Evolutionary conservation across 2,329 filamentous ascomycete genomes (phyloP).

Genomic region (Lasiodiplodia theobromae): DNA sequence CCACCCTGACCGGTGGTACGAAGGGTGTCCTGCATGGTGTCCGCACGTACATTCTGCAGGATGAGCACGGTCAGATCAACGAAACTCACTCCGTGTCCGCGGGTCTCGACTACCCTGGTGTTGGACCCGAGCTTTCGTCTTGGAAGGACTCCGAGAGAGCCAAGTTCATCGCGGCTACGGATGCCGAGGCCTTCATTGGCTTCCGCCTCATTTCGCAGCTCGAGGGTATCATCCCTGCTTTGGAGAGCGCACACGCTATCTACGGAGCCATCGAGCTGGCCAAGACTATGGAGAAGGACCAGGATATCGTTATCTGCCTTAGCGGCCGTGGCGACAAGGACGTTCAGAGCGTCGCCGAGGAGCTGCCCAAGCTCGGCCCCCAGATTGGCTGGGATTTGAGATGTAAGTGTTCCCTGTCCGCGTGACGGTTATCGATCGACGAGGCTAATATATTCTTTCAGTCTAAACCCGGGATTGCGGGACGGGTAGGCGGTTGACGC

Average conservation of each 20-base stretch:
- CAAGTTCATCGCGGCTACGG: conserved; percentile 88
- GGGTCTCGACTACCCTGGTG: conserved; percentile 95
- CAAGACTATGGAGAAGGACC: conserved; percentile 86
- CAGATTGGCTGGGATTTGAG: conserved; percentile 78
- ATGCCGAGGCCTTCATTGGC: conserved; percentile 85
- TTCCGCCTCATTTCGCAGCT: conserved; percentile 85
- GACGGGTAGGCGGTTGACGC: not conserved
- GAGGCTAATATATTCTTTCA: conserved; percentile 1
- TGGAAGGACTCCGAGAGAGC: conserved; percentile 94
- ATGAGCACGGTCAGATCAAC: conserved; percentile 88
- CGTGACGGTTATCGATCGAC: not conserved
- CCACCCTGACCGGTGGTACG: conserved; percentile 83
- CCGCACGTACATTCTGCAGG: conserved; percentile 92
- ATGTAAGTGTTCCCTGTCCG: conserved; percentile 47
- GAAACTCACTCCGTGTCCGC: conserved; percentile 98
- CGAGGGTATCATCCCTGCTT: conserved; percentile 95
- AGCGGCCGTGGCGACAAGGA: conserved; percentile 97
- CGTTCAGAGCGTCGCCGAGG: conserved; percentile 96
- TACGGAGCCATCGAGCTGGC: conserved; percentile 88
- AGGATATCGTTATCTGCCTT: conserved; percentile 93
- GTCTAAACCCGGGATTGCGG: conserved; percentile 2
- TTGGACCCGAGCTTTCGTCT: conserved; percentile 86
- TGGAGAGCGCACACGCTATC: conserved; percentile 93
- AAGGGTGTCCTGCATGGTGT: conserved; percentile 97
- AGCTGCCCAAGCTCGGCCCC: conserved; percentile 86